Conservation (phyloP, 768 basidiomycete species). For the Boletus speciosus region DNA sequence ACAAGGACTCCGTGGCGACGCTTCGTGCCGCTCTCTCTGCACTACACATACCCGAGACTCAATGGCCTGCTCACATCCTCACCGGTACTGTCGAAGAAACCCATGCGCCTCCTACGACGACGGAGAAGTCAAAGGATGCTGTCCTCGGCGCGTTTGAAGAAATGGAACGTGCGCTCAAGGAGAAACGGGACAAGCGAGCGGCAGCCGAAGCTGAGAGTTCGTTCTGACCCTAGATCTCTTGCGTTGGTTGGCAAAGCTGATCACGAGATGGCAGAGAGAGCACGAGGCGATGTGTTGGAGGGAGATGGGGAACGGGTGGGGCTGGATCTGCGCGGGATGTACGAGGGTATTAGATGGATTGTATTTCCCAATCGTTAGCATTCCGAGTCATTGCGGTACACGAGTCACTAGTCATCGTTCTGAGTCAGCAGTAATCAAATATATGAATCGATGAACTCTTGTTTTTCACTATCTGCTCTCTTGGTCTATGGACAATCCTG, state of each 20-base stretch:
- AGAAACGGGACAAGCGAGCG: slow-evolving; percentile 38
- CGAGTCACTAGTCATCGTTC: background rate
- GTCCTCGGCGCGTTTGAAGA: slow-evolving; percentile 69
- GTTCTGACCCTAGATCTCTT: slow-evolving; percentile 29
- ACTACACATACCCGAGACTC: slow-evolving; percentile 46
- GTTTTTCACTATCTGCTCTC: background rate
- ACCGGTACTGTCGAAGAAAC: background rate
- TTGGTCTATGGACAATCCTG: slow-evolving; percentile 10
- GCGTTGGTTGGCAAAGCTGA: slow-evolving; percentile 8
- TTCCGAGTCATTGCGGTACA: background rate
- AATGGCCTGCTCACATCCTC: slow-evolving; percentile 65
- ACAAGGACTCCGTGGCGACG: slow-evolving; percentile 50
- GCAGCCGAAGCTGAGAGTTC: slow-evolving; percentile 35
- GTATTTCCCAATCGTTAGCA: slow-evolving; percentile 44
- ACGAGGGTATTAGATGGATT: slow-evolving; percentile 49
- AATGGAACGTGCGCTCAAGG: slow-evolving; percentile 55
- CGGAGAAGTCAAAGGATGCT: slow-evolving; percentile 27
- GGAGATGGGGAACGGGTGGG: slow-evolving; percentile 15
- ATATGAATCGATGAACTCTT: background rate
- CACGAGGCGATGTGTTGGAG: slow-evolving; percentile 14
- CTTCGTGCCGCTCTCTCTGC: slow-evolving; percentile 50
- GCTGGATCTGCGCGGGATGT: slow-evolving; percentile 29
- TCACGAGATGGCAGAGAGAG: slow-evolving; percentile 12
- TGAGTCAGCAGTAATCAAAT: slow-evolving; percentile 9
- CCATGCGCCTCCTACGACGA: background rate